Conservation (phyloP, 1,284 basidiomycete species). For the Amylostereum areolatum region DNA sequence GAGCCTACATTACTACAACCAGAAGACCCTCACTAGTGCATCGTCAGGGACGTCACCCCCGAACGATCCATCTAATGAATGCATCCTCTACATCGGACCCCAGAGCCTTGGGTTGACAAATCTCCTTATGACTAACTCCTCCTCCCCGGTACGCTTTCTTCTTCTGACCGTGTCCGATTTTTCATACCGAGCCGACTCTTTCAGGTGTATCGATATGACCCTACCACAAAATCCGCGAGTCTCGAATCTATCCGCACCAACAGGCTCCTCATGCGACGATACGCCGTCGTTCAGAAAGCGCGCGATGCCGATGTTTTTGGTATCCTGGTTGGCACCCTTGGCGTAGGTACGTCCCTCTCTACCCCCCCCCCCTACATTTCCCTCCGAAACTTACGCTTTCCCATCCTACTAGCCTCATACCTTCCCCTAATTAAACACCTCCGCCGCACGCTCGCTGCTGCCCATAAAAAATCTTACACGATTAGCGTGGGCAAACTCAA, state of each 20-base stretch:
- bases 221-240: conserved; percentile 38
- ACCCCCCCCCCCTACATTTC: conserved; percentile 1
- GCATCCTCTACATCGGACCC: conserved; percentile 78
- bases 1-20: background rate
- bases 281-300: conserved; percentile 84
- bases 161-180: background rate
- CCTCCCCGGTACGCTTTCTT: conserved; percentile 30
- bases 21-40: too few species aligned
- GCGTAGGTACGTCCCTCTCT: conserved; percentile 57
- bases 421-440: conserved; percentile 77
- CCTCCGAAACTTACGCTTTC: background rate
- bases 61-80: conserved; percentile 2
- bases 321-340: conserved; percentile 92
- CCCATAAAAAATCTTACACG: conserved; percentile 88
- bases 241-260: conserved; percentile 70
- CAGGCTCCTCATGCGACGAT: conserved; percentile 86
- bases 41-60: too few species aligned
- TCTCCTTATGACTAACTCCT: conserved; percentile 73
- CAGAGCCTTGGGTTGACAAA: conserved; percentile 85
- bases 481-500: conserved; percentile 95
- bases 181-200: background rate
- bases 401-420: conserved; percentile 56
- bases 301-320: conserved; percentile 93
- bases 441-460: conserved; percentile 55
- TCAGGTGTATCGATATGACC: conserved; percentile 77